phyloP scores from a whole-genome alignment of 140 eudicot species.

The Stevia rebaudiana region DNA sequence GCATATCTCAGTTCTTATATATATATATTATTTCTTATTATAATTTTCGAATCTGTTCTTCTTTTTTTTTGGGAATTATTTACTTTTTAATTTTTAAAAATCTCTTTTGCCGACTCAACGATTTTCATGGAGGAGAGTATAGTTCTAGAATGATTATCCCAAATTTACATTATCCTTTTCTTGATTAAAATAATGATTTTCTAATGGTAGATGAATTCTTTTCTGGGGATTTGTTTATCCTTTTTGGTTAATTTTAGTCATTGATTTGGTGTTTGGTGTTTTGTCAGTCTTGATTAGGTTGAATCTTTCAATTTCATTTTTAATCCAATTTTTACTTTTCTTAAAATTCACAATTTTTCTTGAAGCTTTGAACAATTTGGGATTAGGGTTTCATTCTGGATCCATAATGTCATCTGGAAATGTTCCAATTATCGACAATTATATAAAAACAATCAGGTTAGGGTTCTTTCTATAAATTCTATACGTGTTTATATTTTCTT shows the following conservation, averaged over 20 bases:
- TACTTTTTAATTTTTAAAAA: not conserved
- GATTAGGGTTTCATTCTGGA: constrained; percentile 22
- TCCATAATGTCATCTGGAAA: constrained; percentile 21
- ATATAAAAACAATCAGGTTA: constrained; percentile 22
- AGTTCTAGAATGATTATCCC: constrained; percentile 15
- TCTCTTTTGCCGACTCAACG: constrained; percentile 21
- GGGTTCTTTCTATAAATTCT: constrained; percentile 27
- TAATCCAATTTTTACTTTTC: not conserved
- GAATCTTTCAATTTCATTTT: constrained; percentile 18
- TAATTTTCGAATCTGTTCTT: constrained; percentile 19
- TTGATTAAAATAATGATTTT: constrained; percentile 7
- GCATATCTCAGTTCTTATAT: constrained; percentile 8
- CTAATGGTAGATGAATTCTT: constrained; percentile 11
- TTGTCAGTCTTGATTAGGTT: constrained; percentile 37
- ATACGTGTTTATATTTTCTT: constrained; percentile 16
- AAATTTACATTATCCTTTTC: not conserved
- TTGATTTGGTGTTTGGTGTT: constrained; percentile 37
- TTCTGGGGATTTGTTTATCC: constrained; percentile 23
- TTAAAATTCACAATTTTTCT: constrained; percentile 20
- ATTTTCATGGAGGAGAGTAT: constrained; percentile 20
- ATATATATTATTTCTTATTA: not conserved
- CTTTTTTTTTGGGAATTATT: constrained; percentile 8
- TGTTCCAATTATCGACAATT: constrained; percentile 19
- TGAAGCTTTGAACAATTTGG: constrained; percentile 13
- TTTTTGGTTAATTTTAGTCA: constrained; percentile 33